Conservation (phyloP, 495 filamentous ascomycete genomes). For the Penicillium robsamsonii region DNA sequence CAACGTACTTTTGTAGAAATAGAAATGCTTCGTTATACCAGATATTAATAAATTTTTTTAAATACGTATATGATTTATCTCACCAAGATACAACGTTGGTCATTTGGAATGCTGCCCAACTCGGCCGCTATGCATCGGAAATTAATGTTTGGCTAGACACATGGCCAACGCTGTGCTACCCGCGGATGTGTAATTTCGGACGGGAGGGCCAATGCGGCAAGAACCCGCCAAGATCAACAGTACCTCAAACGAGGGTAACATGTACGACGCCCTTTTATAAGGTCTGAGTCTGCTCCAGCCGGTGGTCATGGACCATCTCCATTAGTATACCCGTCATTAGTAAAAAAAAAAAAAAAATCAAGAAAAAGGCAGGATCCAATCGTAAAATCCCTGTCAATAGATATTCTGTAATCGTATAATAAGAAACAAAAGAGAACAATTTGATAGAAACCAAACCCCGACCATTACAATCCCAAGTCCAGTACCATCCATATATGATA, state of each 20-base stretch:
- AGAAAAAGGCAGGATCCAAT: not conserved
- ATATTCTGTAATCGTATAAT: conserved; percentile 11
- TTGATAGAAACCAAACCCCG: not conserved
- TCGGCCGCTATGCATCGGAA: conserved; percentile 3
- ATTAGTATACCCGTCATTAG: not conserved
- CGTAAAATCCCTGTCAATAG: conserved; percentile 1
- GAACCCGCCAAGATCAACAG: conserved; percentile 4
- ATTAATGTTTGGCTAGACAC: conserved; percentile 15
- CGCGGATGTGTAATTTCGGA: conserved; percentile 2
- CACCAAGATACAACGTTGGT: not conserved
- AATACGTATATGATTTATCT: not conserved
- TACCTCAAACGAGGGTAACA: not conserved
- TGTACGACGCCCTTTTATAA: not conserved
- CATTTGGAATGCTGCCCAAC: conserved; percentile 12
- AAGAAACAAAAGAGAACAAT: conserved; percentile 2
- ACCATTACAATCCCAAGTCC: conserved; percentile 4
- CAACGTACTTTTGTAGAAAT: not conserved
- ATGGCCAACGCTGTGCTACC: conserved; percentile 13
- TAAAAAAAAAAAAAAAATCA: not conserved
- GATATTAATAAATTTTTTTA: not conserved
- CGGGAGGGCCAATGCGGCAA: conserved; percentile 12
- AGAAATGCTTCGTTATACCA: not conserved
- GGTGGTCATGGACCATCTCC: not conserved
- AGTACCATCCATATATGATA: conserved; percentile 8
- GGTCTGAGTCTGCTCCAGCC: not conserved